phyloP scores from a whole-genome alignment of 768 basidiomycete species.

The Boletus huronensis region DNA sequence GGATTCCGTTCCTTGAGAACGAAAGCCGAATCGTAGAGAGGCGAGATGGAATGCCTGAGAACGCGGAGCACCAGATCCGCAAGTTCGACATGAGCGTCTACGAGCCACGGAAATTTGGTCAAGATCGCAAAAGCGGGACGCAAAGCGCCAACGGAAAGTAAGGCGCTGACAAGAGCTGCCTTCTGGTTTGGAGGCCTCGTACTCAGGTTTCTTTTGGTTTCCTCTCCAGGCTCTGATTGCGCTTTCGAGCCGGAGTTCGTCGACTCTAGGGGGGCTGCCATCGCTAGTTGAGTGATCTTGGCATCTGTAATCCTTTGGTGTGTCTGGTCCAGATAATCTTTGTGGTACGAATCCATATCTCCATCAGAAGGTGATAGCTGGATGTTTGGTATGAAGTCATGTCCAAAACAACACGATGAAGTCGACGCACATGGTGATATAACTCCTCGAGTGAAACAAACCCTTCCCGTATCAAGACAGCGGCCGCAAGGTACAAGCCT shows the following conservation, averaged over 20 bases:
- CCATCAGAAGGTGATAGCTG: constrained; percentile 75
- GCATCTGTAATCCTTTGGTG: constrained; percentile 63
- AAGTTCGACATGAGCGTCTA: constrained; percentile 75
- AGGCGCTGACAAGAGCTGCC: constrained; percentile 66
- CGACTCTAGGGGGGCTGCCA: constrained; percentile 79
- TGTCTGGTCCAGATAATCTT: constrained; percentile 63
- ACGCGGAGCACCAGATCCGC: constrained; percentile 84
- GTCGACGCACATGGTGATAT: constrained; percentile 77
- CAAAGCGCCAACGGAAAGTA: constrained; percentile 85
- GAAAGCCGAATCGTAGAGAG: constrained; percentile 54
- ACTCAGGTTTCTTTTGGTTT: constrained; percentile 35
- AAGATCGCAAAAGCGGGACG: constrained; percentile 76
- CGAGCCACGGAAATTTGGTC: constrained; percentile 80
- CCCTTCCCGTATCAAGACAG: constrained; percentile 85
- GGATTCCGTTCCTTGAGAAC: constrained; percentile 57
- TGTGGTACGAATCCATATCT: constrained; percentile 65
- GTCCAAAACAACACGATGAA: background rate
- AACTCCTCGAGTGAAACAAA: constrained; percentile 85
- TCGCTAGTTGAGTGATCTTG: constrained; percentile 72
- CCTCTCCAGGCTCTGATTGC: constrained; percentile 36
- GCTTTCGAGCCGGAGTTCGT: constrained; percentile 40
- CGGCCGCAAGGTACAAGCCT: constrained; percentile 76
- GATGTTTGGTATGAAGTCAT: constrained; percentile 5
- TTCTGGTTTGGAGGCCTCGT: constrained; percentile 68
- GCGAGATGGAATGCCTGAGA: constrained; percentile 62